Conservation (phyloP, 352 stramenopile genomes). For the Phytophthora macrochlamydospora region DNA sequence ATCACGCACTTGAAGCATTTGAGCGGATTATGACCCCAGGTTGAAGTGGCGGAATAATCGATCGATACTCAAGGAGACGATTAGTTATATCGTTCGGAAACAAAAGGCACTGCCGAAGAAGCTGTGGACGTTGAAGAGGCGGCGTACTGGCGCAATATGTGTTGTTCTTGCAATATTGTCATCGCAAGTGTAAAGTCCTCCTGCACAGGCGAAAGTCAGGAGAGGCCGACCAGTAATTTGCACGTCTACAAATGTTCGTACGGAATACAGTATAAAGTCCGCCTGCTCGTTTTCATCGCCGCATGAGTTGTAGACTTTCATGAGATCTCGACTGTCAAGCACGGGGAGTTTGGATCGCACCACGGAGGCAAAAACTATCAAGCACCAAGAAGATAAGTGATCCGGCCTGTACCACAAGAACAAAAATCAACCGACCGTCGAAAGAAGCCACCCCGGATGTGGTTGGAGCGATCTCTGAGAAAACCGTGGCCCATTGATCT, state of each 20-base stretch:
- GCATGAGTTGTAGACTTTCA: conserved; percentile 77
- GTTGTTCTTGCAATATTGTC: conserved; percentile 64
- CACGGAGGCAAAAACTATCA: conserved; percentile 58
- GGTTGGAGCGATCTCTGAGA: conserved; percentile 66
- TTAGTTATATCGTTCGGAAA: too few relatives aligned
- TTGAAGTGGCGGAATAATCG: too few relatives aligned
- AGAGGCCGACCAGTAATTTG: conserved; percentile 5
- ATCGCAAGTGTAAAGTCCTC: conserved; percentile 73
- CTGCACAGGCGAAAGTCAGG: conserved; percentile 18
- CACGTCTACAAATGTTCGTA: conserved; percentile 28
- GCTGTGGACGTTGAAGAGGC: conserved; percentile 19
- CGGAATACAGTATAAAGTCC: conserved; percentile 67
- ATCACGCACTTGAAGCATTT: too few relatives aligned
- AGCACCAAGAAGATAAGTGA: not conserved
- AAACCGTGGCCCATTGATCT: conserved; percentile 65
- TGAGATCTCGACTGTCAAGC: conserved; percentile 54
- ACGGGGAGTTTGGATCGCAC: conserved; percentile 57
- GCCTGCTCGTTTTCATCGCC: conserved; percentile 85
- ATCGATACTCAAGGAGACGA: too few relatives aligned
- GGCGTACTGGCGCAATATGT: conserved; percentile 42
- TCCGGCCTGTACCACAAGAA: too few relatives aligned
- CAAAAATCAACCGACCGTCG: conserved; percentile 41
- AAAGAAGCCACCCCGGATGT: conserved; percentile 66
- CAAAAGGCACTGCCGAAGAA: conserved; percentile 26
- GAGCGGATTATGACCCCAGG: too few relatives aligned